These are phyloP conservation scores for Colletotrichum sp. DNA, from an alignment of 2,329 filamentous ascomycete genomes.

Conservation along the genomic window DNA sequence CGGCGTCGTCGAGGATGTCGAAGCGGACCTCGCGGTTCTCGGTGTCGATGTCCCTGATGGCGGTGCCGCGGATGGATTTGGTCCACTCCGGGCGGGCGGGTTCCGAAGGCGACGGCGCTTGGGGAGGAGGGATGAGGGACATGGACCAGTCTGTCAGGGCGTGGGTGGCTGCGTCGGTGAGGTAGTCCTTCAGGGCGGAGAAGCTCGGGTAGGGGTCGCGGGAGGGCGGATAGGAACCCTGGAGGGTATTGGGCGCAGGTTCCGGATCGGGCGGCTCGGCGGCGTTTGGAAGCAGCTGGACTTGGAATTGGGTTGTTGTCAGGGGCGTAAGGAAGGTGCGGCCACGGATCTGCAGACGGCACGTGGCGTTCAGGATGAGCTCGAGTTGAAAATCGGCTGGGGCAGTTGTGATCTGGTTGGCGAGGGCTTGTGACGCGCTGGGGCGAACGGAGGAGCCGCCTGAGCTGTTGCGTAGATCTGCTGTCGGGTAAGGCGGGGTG, in stretches of 20 bases:
- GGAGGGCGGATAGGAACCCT: slow-evolving; percentile 46
- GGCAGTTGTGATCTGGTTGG: slow-evolving; percentile 44
- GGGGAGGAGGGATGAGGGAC: slow-evolving; percentile 11
- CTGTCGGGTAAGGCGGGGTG: slow-evolving; percentile 36
- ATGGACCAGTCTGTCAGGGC: slow-evolving; percentile 42
- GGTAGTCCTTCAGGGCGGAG: slow-evolving; percentile 48
- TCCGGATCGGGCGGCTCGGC: slow-evolving; percentile 24
- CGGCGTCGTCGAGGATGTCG: slow-evolving; percentile 25
- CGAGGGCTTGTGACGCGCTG: slow-evolving; percentile 48
- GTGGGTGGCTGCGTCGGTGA: slow-evolving; percentile 47
- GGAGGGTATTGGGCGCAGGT: slow-evolving; percentile 33
- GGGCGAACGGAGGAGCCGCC: slow-evolving; percentile 38
- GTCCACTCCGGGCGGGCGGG: slow-evolving; percentile 26
- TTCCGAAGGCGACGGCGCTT: neutral
- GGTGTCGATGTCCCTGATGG: slow-evolving; percentile 31
- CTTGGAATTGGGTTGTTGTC: slow-evolving; percentile 49
- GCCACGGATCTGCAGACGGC: slow-evolving; percentile 46
- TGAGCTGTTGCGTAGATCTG: slow-evolving; percentile 28
- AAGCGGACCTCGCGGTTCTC: slow-evolving; percentile 36
- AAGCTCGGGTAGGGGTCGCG: slow-evolving; percentile 49
- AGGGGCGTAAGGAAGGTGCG: slow-evolving; percentile 48
- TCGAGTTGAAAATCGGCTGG: slow-evolving; percentile 47
- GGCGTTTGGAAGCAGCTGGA: slow-evolving; percentile 40
- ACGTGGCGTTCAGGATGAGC: slow-evolving; percentile 48
- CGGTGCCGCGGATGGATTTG: slow-evolving; percentile 34